Percentiles rank a stretch among this genome's conserved stretches.
Conservation (phyloP, 2,329 filamentous ascomycete species). For the Lojkania enalia region DNA sequence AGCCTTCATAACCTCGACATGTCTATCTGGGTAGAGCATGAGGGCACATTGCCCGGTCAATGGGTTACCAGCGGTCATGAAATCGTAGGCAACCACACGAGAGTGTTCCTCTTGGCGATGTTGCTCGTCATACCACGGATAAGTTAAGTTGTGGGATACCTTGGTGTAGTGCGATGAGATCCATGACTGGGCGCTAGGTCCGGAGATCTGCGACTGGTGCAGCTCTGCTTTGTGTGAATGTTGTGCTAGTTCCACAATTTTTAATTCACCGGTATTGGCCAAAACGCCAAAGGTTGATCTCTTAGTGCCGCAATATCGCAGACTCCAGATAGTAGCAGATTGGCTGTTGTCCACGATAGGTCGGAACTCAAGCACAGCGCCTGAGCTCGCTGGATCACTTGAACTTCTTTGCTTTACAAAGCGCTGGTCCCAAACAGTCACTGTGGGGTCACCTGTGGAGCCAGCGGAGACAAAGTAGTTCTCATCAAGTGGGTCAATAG, state of each 20-base stretch:
- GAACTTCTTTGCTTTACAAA: slow-evolving; percentile 42
- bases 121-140: slow-evolving; percentile 52
- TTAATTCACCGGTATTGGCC: slow-evolving; percentile 63
- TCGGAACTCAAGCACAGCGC: slow-evolving; percentile 61
- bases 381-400: slow-evolving; percentile 57
- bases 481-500: slow-evolving; percentile 77
- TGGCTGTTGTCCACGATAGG: slow-evolving; percentile 56
- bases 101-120: slow-evolving; percentile 51
- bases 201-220: slow-evolving; percentile 19
- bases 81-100: slow-evolving; percentile 64
- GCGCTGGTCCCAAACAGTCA: slow-evolving; percentile 79
- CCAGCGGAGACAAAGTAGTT: slow-evolving; percentile 82
- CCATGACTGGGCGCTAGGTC: slow-evolving; percentile 40
- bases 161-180: slow-evolving; percentile 50
- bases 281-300: slow-evolving; percentile 62
- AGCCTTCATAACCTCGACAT: slow-evolving; percentile 54
- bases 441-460: slow-evolving; percentile 71
- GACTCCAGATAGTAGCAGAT: slow-evolving; percentile 61
- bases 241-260: slow-evolving; percentile 58
- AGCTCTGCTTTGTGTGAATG: slow-evolving; percentile 45
- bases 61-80: slow-evolving; percentile 53
- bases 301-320: slow-evolving; percentile 63
- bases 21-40: slow-evolving; percentile 56
- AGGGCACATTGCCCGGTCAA: slow-evolving; percentile 56
- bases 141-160: slow-evolving; percentile 46